A percentile compares a stretch with the other conserved stretches of the same genome.
Evolutionary conservation across 1,284 basidiomycete species (phyloP).

Genomic region (Ganoderma leucocontextum): DNA sequence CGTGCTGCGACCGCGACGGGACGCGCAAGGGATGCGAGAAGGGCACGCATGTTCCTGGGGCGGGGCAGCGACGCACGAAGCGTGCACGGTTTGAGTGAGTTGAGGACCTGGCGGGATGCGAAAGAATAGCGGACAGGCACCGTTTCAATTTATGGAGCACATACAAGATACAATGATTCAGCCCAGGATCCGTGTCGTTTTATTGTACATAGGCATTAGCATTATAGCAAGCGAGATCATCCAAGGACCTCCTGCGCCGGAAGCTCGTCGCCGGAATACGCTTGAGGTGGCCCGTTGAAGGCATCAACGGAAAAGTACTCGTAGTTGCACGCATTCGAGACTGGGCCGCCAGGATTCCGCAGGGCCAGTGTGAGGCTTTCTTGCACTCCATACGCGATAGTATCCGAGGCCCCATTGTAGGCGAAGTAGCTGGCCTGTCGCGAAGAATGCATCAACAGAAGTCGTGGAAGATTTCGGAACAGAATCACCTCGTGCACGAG

Average conservation of each 20-base stretch:
- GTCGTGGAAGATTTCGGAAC: neutral
- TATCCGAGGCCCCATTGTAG: neutral
- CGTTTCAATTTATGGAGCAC: neutral
- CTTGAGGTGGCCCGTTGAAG: neutral
- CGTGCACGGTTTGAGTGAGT: conserved; percentile 5
- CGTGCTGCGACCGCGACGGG: conserved; percentile 53
- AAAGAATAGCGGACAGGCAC: neutral
- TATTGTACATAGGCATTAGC: neutral
- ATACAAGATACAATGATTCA: neutral
- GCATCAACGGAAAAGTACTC: conserved; percentile 5
- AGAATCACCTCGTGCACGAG: neutral
- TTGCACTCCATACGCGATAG: neutral
- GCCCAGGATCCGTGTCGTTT: neutral
- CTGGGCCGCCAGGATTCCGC: neutral
- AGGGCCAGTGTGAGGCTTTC: neutral
- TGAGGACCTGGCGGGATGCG: neutral
- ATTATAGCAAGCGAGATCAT: neutral
- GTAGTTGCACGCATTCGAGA: neutral
- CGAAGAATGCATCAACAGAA: neutral
- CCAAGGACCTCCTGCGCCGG: neutral
- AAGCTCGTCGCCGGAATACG: neutral
- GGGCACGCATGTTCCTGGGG: conserved; percentile 36
- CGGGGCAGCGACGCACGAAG: conserved; percentile 9
- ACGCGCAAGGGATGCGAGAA: conserved; percentile 47
- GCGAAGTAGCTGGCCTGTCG: neutral